Evolutionary conservation across 176 grass and related monocot genomes (phyloP), one percentile per base, ranked within the genome.

Genomic region (Ampelocalamus luodianensis): DNA sequence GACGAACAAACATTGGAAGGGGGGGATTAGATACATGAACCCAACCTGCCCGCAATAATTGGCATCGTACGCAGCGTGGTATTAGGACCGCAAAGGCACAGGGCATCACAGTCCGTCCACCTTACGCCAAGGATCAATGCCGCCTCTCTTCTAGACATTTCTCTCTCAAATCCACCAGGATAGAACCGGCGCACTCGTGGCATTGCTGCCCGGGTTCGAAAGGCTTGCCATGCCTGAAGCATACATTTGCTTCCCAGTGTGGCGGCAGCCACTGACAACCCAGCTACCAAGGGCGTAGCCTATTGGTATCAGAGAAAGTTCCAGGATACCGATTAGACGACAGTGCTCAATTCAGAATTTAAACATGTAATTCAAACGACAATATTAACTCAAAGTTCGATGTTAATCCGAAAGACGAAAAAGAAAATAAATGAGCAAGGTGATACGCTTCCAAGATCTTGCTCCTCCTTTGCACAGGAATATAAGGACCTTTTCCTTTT

Each of bases 231-330:
- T n/a, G n/a, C n/a, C n/a, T n/a, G n/a, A n/a, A n/a, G n/a, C n/a
- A n/a, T n/a, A n/a, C n/a, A n/a, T n/a, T n/a, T n/a, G n/a, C n/a
- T n/a, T n/a, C n/a, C n/a, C n/a, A n/a, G n/a, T n/a, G n/a, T n/a
- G n/a, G n/a, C n/a, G n/a, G n/a, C n/a, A n/a, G n/a, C n/a, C n/a
- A n/a, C n/a, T n/a, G n/a, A n/a, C n/a, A n/a, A n/a, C n/a, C n/a
- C n/a, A n/a, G n/a, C n/a, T 23, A 98, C 77, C 50, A 95, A 26
- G 46, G 96, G 91, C 40, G 88, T 89, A 55, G 89, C 90, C 96
- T 98, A 72, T 83, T 76, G 78, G 56, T n/a, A 82, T 10, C 64
- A 70, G 38, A 82, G 16, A 56, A 80, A 40, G 40, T 77, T 85
- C 29, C 54, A 32, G 64, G 37, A n/a, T 17, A 45, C 32, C 11